Base-by-base conservation (phyloP, 495 filamentous ascomycete genomes). In the Aspergillus kassunensis region DNA sequence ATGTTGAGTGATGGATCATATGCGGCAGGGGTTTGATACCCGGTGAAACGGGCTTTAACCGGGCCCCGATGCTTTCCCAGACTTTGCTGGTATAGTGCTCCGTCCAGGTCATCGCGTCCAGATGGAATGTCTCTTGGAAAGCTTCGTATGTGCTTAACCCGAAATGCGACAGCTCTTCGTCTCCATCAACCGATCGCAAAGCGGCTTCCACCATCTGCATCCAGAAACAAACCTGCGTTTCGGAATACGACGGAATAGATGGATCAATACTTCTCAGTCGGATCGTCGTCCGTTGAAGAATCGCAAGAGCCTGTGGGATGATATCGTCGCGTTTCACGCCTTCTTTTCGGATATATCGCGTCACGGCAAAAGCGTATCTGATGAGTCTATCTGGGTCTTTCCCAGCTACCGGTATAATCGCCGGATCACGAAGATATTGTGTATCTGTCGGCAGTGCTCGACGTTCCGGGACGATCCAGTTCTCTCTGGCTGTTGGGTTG, bases 161-260 rank as follows among this genome's bases (percentile, higher is more conserved):
- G n/a, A n/a, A n/a, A n/a, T n/a, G n/a, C n/a, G n/a, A n/a, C n/a
- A n/a, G n/a, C n/a, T n/a, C n/a, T n/a, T n/a, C n/a, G n/a, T n/a
- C 23, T n/a, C n/a, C 15, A 3, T 2, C 15, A 13, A 34, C 16
- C 0, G 18, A 20, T 5, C 24, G 46, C 2, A 50, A n/a, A 13
- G 47, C 47, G 19, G 24, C 9, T 1, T 31, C 7, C 12, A 50
- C 47, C 1, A 50, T 19, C 35, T 41, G 35, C 6, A 50, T 5
- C 47, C 47, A 50, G 24, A 50, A 50, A 23, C 41, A 42, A 3
- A 24, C 15, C 35, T 41, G 47, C 9, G 47, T 50, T 15, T 50
- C 47, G 4, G 47, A 50, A 20, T 41, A 50, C 4, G 46, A 2
- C 0, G 35, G 9, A 16, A 40, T 12, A 0, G 20, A 15, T 2